phyloP scores from a whole-genome alignment of 768 basidiomycete genomes.

The Leucocoprinus leucothites region DNA sequence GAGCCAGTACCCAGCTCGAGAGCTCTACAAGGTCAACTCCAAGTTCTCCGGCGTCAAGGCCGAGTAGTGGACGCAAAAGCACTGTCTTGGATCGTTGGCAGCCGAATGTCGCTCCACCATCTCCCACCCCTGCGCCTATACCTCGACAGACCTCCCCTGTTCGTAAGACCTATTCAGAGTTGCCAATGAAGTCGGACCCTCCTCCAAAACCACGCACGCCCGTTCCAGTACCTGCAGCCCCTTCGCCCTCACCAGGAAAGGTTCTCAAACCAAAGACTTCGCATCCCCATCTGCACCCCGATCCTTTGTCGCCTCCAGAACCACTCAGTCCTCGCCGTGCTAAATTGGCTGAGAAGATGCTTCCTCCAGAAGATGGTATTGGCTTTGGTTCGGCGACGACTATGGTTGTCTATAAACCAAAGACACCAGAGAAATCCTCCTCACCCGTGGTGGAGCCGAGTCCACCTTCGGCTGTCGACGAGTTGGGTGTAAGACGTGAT shows the following conservation, averaged over 20 bases:
- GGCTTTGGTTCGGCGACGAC: conserved; percentile 75
- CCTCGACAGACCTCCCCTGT: conserved; percentile 25
- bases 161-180: conserved; percentile 34
- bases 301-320: conserved; percentile 14
- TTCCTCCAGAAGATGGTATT: conserved; percentile 28
- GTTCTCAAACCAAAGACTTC: conserved; percentile 33
- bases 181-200: conserved; percentile 18
- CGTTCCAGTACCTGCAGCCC: not conserved
- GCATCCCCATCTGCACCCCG: conserved; percentile 32
- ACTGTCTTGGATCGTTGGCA: conserved; percentile 78
- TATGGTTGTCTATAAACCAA: conserved; percentile 62
- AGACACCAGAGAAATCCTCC: conserved; percentile 33
- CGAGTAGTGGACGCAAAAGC: conserved; percentile 34
- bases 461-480: conserved; percentile 36
- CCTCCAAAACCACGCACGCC: not conserved
- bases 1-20: conserved; percentile 58
- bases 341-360: conserved; percentile 19
- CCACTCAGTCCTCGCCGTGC: conserved; percentile 16
- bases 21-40: conserved; percentile 33
- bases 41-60: conserved; percentile 26
- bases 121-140: conserved; percentile 35
- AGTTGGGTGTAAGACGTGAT: conserved; percentile 42
- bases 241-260: conserved; percentile 13
- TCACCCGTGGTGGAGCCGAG: conserved; percentile 43
- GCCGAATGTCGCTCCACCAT: conserved; percentile 26